A percentile compares a stretch with the other conserved stretches of the same genome.
Evolutionary conservation across 2,329 filamentous ascomycete species (phyloP).

Genomic region (Fusarium penzigii): DNA sequence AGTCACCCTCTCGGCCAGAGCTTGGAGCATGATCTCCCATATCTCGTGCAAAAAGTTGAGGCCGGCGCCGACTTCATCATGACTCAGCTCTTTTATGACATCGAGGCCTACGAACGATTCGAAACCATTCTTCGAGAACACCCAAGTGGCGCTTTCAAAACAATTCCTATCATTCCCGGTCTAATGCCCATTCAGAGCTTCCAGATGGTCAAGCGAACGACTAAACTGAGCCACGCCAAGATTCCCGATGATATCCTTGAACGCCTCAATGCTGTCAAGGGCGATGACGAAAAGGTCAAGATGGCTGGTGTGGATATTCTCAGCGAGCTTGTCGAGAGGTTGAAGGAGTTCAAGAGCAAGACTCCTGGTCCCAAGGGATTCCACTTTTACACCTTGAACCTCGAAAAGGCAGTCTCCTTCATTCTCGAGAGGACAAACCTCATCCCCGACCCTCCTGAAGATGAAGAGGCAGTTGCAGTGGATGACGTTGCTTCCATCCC

Average conservation of each 20-base stretch:
- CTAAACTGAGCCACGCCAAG: slow-evolving; percentile 88
- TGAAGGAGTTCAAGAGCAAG: slow-evolving; percentile 65
- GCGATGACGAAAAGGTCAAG: slow-evolving; percentile 82
- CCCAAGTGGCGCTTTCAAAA: slow-evolving; percentile 80
- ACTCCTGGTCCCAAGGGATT: slow-evolving; percentile 72
- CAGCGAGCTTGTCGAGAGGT: slow-evolving; percentile 77
- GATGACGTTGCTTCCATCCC: slow-evolving; percentile 33
- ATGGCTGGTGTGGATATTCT: slow-evolving; percentile 78
- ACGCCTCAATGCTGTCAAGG: slow-evolving; percentile 71
- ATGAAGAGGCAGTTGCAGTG: slow-evolving; percentile 53
- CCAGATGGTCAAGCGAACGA: slow-evolving; percentile 90
- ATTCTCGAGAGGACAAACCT: slow-evolving; percentile 85
- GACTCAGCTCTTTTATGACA: slow-evolving; percentile 96
- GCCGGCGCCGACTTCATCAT: slow-evolving; percentile 98
- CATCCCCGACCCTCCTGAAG: slow-evolving; percentile 65
- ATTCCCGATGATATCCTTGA: slow-evolving; percentile 71
- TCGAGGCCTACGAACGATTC: slow-evolving; percentile 78
- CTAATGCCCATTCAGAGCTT: slow-evolving; percentile 98
- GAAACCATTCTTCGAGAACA: slow-evolving; percentile 77
- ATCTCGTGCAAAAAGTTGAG: slow-evolving; percentile 83
- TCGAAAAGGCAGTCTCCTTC: slow-evolving; percentile 94
- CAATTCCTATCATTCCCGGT: slow-evolving; percentile 87
- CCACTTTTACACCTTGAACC: slow-evolving; percentile 96
- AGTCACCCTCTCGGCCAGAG: slow-evolving; percentile 72
- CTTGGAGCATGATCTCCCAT: slow-evolving; percentile 80